phyloP scores from a whole-genome alignment of 129 eudicot genomes.

The Smallanthus sonchifolius region DNA sequence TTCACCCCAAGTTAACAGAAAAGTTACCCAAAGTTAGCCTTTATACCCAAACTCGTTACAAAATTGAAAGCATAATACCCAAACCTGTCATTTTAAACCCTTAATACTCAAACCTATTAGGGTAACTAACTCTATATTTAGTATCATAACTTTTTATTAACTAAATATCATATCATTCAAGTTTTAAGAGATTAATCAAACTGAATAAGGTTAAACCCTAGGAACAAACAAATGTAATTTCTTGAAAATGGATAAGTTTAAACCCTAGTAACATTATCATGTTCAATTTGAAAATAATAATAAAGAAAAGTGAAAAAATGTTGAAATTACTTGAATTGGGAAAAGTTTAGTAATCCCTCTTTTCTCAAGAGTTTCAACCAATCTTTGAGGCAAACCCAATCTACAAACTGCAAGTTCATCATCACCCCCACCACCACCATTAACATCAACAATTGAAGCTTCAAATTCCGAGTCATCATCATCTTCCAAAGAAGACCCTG shows the following conservation, averaged over 20 bases:
- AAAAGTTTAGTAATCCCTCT: slow-evolving; percentile 81
- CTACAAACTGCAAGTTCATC: slow-evolving; percentile 62
- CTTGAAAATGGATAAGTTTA: background rate
- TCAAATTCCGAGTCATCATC: slow-evolving; percentile 26
- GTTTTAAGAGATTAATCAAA: background rate
- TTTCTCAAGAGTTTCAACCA: slow-evolving; percentile 54
- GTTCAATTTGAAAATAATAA: background rate
- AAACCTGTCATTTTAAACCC: too few relatives aligned
- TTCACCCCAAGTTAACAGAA: too few relatives aligned
- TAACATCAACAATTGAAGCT: slow-evolving; percentile 1
- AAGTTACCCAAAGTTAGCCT: too few relatives aligned
- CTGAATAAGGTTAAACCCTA: background rate
- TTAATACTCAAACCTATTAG: too few relatives aligned
- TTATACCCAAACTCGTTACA: too few relatives aligned
- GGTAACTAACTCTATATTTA: too few relatives aligned
- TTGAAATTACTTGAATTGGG: slow-evolving; percentile 69
- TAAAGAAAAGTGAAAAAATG: background rate
- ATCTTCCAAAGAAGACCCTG: slow-evolving; percentile 19
- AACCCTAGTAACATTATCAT: background rate
- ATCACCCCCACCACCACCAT: slow-evolving; percentile 14
- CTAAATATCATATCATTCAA: too few relatives aligned
- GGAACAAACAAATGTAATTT: background rate
- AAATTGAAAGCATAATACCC: too few relatives aligned
- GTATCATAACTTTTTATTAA: too few relatives aligned
- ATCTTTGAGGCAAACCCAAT: slow-evolving; percentile 74